Evolutionary conservation across 2,329 filamentous ascomycete species (phyloP).

Genomic region (Talaromyces sp.): DNA sequence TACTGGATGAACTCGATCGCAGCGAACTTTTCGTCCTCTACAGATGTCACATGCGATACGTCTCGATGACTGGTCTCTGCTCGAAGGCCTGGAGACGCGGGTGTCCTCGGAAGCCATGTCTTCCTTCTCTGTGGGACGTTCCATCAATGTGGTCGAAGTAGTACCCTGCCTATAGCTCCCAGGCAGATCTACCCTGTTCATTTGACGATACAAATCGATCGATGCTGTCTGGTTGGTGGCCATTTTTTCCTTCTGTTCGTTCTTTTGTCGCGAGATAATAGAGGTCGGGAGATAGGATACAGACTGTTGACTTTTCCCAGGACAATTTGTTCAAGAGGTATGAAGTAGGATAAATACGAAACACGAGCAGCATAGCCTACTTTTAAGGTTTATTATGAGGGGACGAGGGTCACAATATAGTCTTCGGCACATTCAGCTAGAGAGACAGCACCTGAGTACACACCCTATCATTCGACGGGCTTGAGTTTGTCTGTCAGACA

Average conservation of each 20-base stretch:
- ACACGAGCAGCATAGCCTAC: not conserved
- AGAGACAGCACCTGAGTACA: not conserved
- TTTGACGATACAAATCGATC: not conserved
- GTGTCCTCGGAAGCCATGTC: slow-evolving; percentile 6
- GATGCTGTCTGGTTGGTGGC: not conserved
- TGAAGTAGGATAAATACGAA: not conserved
- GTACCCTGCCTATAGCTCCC: not conserved
- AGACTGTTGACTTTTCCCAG: not conserved
- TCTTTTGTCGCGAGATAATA: not conserved
- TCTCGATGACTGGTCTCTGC: not conserved
- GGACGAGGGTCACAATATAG: not conserved
- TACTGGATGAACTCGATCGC: slow-evolving; percentile 5
- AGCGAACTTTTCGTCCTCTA: slow-evolving; percentile 6
- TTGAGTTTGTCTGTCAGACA: not conserved
- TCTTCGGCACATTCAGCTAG: not conserved
- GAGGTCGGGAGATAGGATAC: not conserved
- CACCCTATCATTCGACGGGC: not conserved
- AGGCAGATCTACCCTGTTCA: not conserved
- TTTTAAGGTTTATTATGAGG: not conserved
- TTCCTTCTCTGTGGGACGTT: not conserved
- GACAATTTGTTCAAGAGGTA: not conserved
- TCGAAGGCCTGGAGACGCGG: not conserved
- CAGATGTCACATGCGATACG: slow-evolving; percentile 8
- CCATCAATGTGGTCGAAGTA: not conserved
- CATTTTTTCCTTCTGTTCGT: not conserved